Evolutionary conservation across 148 eudicot genomes (phyloP).

Genomic region (Oxyria digyna): DNA sequence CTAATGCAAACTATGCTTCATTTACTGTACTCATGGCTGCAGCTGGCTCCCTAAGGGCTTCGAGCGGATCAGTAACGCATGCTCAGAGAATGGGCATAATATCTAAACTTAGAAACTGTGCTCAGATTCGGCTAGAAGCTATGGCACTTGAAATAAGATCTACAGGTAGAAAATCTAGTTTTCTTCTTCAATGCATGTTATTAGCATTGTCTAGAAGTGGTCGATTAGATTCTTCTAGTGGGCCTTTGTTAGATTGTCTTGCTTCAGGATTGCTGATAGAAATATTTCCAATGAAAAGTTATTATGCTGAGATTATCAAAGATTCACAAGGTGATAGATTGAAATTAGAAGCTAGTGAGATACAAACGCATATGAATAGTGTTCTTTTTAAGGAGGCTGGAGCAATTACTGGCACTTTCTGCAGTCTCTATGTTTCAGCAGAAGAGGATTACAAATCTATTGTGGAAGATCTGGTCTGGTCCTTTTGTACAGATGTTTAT

Average conservation of each 20-base stretch:
- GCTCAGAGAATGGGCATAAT: slow-evolving; percentile 16
- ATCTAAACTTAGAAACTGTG: slow-evolving; percentile 34
- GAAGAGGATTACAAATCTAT: slow-evolving; percentile 40
- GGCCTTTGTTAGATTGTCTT: slow-evolving; percentile 48
- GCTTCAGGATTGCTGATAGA: slow-evolving; percentile 59
- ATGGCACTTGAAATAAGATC: slow-evolving; percentile 41
- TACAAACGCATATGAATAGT: slow-evolving; percentile 47
- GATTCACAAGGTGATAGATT: slow-evolving; percentile 15
- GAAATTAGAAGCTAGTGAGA: slow-evolving; percentile 18
- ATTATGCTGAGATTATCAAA: slow-evolving; percentile 33
- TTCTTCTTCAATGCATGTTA: slow-evolving; percentile 51
- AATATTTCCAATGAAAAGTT: slow-evolving; percentile 52
- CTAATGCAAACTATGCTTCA: slow-evolving; percentile 24
- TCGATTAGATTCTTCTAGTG: slow-evolving; percentile 28
- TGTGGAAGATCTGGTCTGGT: slow-evolving; percentile 67
- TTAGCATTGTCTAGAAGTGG: slow-evolving; percentile 76
- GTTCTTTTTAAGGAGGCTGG: slow-evolving; percentile 79
- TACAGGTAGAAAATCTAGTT: slow-evolving; percentile 21
- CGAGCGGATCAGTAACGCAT: slow-evolving; percentile 33
- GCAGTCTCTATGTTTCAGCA: slow-evolving; percentile 62
- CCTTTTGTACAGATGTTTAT: slow-evolving; percentile 59
- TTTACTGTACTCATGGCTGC: slow-evolving; percentile 70
- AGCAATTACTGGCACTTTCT: slow-evolving; percentile 64
- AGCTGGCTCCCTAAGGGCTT: slow-evolving; percentile 71
- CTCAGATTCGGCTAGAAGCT: slow-evolving; percentile 45